A percentile compares a stretch with the other conserved stretches of the same genome.
phyloP scores from a whole-genome alignment of 116 monocot species.

The Phalaenopsis hybrid region DNA sequence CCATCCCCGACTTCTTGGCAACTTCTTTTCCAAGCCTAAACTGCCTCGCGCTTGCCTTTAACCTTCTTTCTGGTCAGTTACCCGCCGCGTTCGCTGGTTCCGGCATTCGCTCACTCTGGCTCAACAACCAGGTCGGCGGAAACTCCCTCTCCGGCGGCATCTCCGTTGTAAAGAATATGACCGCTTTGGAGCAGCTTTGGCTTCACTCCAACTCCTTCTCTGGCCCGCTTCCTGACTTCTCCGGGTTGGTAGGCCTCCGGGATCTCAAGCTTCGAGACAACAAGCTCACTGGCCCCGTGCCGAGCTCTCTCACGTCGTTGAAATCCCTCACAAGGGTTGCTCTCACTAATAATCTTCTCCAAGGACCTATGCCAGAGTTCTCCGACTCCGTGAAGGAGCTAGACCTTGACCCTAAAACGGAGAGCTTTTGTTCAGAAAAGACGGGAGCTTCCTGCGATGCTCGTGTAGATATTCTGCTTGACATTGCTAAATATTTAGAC shows the following conservation, averaged over 20 bases:
- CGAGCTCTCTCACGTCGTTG: conserved; percentile 28
- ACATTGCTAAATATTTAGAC: conserved; percentile 16
- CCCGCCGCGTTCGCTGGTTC: conserved; percentile 32
- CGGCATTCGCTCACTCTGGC: conserved; percentile 54
- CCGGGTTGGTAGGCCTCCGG: conserved; percentile 24
- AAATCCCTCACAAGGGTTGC: conserved; percentile 29
- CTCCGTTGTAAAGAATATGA: conserved; percentile 53
- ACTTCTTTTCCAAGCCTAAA: conserved; percentile 36
- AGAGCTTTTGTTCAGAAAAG: conserved; percentile 53
- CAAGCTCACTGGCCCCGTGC: conserved; percentile 58
- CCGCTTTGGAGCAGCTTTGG: conserved; percentile 57
- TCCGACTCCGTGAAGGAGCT: conserved; percentile 11
- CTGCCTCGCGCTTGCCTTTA: conserved; percentile 49
- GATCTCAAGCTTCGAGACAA: conserved; percentile 74
- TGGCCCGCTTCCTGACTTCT: conserved; percentile 69
- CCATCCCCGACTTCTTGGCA: conserved; percentile 41
- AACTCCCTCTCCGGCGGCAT: conserved; percentile 34
- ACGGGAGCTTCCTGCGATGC: conserved; percentile 59
- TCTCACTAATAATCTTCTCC: conserved; percentile 72
- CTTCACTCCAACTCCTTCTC: conserved; percentile 70
- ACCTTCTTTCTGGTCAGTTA: conserved; percentile 44
- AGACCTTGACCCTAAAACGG: conserved; percentile 25
- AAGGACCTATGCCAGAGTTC: conserved; percentile 64
- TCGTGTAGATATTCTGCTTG: conserved; percentile 42
- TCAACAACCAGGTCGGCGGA: conserved; percentile 52